Conservation (phyloP, 805 yeast species). For the Wickerhamiella azymoides region DNA sequence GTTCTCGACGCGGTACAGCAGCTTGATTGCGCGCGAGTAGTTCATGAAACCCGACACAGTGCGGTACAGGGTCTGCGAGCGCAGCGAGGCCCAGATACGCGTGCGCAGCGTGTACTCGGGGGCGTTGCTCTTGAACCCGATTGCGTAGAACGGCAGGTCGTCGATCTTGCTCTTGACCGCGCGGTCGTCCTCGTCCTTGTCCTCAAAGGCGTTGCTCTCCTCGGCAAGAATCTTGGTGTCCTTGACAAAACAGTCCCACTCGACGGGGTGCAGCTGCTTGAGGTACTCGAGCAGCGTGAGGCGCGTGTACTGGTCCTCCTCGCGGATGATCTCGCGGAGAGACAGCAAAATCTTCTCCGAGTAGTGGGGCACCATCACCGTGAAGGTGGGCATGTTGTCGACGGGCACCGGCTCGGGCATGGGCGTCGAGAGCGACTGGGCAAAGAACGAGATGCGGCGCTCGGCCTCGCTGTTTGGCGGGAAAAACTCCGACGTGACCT, state of each 20-base stretch:
- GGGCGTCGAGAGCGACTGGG: constrained; percentile 96
- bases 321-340: constrained; percentile 90
- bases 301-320: constrained; percentile 92
- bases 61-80: constrained; percentile 93
- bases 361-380: constrained; percentile 93
- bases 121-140: constrained; percentile 95
- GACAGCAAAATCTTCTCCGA: constrained; percentile 86
- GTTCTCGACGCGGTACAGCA: constrained; percentile 86
- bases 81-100: constrained; percentile 94
- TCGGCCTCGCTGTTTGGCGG: constrained; percentile 97
- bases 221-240: constrained; percentile 93
- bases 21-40: constrained; percentile 88
- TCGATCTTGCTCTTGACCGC: constrained; percentile 75
- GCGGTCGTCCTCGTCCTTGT: constrained; percentile 43
- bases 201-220: constrained; percentile 66
- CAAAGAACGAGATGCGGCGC: constrained; percentile 98
- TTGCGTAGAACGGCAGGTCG: constrained; percentile 86
- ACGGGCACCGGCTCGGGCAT: constrained; percentile 98
- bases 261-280: constrained; percentile 89
- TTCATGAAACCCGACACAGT: constrained; percentile 98
- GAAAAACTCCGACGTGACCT: constrained; percentile 92
- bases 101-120: constrained; percentile 94
- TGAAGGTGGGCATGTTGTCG: constrained; percentile 98
- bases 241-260: constrained; percentile 95
- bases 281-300: constrained; percentile 86